These are phyloP conservation scores for Durio zibethinus DNA, from an alignment of 345 rosid species.

Conservation along the genomic window DNA sequence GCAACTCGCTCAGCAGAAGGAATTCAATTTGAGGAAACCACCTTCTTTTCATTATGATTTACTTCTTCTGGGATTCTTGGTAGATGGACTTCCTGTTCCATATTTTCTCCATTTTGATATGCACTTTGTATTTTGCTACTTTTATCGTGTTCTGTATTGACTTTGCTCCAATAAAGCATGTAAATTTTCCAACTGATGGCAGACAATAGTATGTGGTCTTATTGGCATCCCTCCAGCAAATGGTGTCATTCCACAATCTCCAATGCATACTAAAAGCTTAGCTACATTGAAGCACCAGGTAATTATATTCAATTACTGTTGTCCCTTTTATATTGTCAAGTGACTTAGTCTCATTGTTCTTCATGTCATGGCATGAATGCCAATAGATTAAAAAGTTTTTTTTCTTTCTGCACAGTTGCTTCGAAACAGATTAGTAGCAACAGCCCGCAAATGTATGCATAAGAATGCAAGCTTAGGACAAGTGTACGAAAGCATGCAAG, in stretches of 20 bases:
- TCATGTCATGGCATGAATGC: background rate
- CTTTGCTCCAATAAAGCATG: conserved; percentile 4
- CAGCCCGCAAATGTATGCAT: conserved; percentile 56
- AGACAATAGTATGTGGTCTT: conserved; percentile 77
- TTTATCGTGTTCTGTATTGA: background rate
- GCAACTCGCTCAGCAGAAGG: conserved; percentile 90
- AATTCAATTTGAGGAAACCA: conserved; percentile 86
- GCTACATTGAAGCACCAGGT: conserved; percentile 85
- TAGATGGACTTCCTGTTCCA: conserved; percentile 23
- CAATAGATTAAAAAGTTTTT: background rate
- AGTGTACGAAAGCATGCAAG: conserved; percentile 71
- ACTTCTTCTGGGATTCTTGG: conserved; percentile 88
- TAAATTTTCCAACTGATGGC: conserved; percentile 12
- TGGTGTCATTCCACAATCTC: conserved; percentile 86
- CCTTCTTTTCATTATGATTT: conserved; percentile 86
- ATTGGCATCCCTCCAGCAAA: conserved; percentile 77
- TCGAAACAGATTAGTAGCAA: conserved; percentile 55
- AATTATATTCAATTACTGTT: background rate
- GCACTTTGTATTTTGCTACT: background rate
- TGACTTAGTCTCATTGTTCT: background rate
- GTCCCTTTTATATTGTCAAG: background rate
- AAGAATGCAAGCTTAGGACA: conserved; percentile 59
- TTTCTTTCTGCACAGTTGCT: conserved; percentile 44
- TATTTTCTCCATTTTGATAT: background rate
- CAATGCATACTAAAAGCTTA: conserved; percentile 84